phyloP scores from a whole-genome alignment of 768 basidiomycete species.

The Leccinum arenicola region DNA sequence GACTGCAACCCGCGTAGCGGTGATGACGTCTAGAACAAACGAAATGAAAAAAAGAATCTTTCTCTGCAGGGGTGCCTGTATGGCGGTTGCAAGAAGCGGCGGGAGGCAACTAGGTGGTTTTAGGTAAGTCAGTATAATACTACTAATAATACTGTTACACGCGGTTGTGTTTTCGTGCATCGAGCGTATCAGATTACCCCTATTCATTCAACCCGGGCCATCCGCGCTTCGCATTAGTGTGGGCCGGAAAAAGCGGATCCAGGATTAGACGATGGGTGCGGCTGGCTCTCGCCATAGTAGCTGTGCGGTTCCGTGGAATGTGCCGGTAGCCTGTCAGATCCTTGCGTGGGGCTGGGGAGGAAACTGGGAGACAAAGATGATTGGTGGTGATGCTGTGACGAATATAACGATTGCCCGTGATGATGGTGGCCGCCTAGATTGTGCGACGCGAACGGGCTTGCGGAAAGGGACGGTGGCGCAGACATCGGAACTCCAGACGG shows the following conservation, averaged over 20 bases:
- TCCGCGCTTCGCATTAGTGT: constrained; percentile 18
- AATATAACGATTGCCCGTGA: constrained; percentile 28
- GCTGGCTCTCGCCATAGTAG: constrained; percentile 31
- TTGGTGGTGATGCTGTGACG: constrained; percentile 32
- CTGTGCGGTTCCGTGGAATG: constrained; percentile 29
- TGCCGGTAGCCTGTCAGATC: constrained; percentile 26
- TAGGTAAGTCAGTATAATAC: constrained; percentile 33
- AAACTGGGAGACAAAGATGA: constrained; percentile 28
- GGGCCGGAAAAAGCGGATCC: constrained; percentile 31
- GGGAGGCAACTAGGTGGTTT: constrained; percentile 28
- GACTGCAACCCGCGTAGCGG: constrained; percentile 22
- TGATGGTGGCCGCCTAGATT: constrained; percentile 23
- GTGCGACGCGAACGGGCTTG: constrained; percentile 33
- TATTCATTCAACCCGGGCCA: constrained; percentile 8
- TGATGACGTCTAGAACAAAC: constrained; percentile 21
- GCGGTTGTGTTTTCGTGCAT: constrained; percentile 21
- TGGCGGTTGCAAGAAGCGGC: constrained; percentile 29
- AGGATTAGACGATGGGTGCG: constrained; percentile 25
- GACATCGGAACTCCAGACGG: constrained; percentile 47
- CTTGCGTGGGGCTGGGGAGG: constrained; percentile 31
- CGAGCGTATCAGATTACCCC: constrained; percentile 20
- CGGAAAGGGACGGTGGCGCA: constrained; percentile 48
- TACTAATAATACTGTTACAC: constrained; percentile 36
- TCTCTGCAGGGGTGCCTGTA: constrained; percentile 18
- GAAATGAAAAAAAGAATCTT: constrained; percentile 18